Conservation (phyloP, 768 basidiomycete genomes). For the Lyophyllum shimeji region DNA sequence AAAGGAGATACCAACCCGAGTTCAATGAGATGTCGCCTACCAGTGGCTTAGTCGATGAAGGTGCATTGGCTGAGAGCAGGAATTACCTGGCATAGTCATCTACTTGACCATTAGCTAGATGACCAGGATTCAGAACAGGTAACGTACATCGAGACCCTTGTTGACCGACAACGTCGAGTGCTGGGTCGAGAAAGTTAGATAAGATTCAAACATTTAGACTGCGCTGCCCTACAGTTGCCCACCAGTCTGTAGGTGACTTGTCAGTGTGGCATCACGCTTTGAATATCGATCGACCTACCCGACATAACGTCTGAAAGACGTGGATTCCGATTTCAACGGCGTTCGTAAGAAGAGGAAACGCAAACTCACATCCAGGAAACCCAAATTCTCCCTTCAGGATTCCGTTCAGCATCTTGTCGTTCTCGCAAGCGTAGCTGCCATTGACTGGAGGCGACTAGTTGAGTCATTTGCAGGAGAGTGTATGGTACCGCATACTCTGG, state of each 20-base stretch:
- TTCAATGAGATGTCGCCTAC: conserved; percentile 42
- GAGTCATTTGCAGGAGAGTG: neutral
- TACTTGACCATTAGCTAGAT: conserved; percentile 19
- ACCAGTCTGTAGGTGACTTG: conserved; percentile 49
- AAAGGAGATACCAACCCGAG: conserved; percentile 37
- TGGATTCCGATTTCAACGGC: conserved; percentile 3
- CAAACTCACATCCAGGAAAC: conserved; percentile 59
- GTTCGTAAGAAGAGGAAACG: neutral
- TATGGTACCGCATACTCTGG: conserved; percentile 26
- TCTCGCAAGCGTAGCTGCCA: conserved; percentile 63
- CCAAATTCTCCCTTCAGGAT: conserved; percentile 64
- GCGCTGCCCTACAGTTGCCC: conserved; percentile 45
- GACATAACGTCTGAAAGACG: conserved; percentile 42
- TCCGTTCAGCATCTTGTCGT: conserved; percentile 57
- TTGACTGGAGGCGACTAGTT: conserved; percentile 37
- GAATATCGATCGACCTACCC: conserved; percentile 22
- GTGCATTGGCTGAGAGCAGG: neutral
- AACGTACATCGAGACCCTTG: conserved; percentile 58
- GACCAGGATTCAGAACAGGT: neutral
- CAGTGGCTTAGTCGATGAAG: neutral
- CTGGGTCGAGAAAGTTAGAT: conserved; percentile 15
- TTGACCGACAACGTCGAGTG: conserved; percentile 57
- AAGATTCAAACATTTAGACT: neutral
- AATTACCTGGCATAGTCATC: conserved; percentile 71
- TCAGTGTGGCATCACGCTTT: neutral